Evolutionary conservation across 2,329 filamentous ascomycete species (phyloP), one percentile per base, ranked within the genome.

Genomic region (Metarhizium album): DNA sequence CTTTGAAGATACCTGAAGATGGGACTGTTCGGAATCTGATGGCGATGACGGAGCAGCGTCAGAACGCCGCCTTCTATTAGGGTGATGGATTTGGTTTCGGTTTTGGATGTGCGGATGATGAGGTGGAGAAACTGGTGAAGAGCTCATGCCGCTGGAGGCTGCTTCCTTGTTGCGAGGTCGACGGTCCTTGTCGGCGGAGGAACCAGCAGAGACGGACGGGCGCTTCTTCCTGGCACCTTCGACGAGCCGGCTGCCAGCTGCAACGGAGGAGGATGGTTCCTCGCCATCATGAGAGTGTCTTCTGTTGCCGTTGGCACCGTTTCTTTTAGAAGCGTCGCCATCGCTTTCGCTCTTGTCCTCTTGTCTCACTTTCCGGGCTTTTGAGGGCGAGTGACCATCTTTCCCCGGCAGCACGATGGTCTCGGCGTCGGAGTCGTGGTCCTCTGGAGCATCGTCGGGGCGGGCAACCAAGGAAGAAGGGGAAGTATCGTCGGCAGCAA

Each of bases 361-460:
- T 56, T 83, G 79, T 62, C 83, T 84, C 45, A 79, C 71, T 66
- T 83, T 84, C 53, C 79, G 75, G 52, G 72, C 71, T 64, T 84
- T 84, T 53, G 79, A 78, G 1, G 80, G 80, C 23, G 80, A 84
- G 59, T 80, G 71, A 38, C 79, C 79, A 62, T 84, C 78, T 61
- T 83, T 84, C 27, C 79, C 80, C 11, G 80, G 75, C 33, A 86
- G 65, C 35, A 87, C 82, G 54, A 86, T 84, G 14, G 83, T 87
- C 67, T 87, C 83, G 46, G 83, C 83, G 61, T 87, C 83, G 1
- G 83, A 87, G 59, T 84, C 81, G 60, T 75, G 80, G 53, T 83
- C 82, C 52, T 70, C 69, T 22, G 63, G 64, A 50, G 59, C 65
- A 51, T 76, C 71, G 48, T 66, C 61, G 20, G 67, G 60, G 48